These are phyloP conservation scores for Trypanosoma mega DNA, from an alignment of 208 protist species.

Conservation along the genomic window DNA sequence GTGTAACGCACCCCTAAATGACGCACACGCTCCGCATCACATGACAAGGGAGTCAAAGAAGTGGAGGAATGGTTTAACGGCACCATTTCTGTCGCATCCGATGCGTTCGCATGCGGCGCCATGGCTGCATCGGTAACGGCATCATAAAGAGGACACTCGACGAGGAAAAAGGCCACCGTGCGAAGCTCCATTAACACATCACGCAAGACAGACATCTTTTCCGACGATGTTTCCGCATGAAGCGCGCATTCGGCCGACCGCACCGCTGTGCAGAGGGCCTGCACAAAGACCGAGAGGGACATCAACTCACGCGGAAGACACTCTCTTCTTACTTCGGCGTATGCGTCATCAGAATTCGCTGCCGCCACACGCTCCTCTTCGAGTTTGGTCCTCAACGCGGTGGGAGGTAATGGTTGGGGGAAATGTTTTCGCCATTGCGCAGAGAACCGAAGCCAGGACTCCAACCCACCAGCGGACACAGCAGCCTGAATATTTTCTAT, in stretches of 20 bases:
- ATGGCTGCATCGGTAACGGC: background rate
- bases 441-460: slow-evolving; percentile 19
- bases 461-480: background rate
- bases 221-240: background rate
- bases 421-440: slow-evolving; percentile 22
- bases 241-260: slow-evolving; percentile 8
- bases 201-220: background rate
- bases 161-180: slow-evolving; percentile 19
- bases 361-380: slow-evolving; percentile 16
- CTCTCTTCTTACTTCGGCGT: background rate
- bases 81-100: background rate
- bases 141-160: slow-evolving; percentile 11
- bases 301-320: slow-evolving; percentile 20
- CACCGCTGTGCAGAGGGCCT: slow-evolving; percentile 21
- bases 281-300: slow-evolving; percentile 25
- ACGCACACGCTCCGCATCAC: slow-evolving; percentile 26
- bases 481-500: slow-evolving; percentile 19
- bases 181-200: slow-evolving; percentile 17
- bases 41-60: background rate
- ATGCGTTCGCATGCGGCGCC: background rate
- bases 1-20: slow-evolving; percentile 33
- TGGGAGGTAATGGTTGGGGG: background rate
- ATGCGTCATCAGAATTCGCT: background rate
- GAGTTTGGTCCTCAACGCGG: background rate
- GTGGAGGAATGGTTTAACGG: background rate